Evolutionary conservation across 257 asterid genomes (phyloP).

Genomic region (Buddleja alternifolia): DNA sequence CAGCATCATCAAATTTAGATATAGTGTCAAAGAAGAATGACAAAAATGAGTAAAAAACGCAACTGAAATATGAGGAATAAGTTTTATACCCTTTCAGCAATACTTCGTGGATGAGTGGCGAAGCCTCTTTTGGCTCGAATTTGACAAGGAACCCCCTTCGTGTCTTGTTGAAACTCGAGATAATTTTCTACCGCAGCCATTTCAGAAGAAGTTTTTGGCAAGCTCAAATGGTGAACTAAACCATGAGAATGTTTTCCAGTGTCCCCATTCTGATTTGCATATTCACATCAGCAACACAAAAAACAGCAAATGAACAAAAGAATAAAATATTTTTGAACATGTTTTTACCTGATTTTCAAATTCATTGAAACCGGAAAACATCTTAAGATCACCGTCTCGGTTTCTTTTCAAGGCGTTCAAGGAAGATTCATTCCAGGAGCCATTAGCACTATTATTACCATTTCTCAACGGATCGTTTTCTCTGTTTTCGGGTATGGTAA

Average conservation of each 20-base stretch:
- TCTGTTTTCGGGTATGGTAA: conserved; percentile 79
- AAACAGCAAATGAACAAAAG: background rate
- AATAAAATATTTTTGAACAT: too few species aligned
- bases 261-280: conserved; percentile 55
- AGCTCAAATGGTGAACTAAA: conserved; percentile 78
- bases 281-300: conserved; percentile 16
- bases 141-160: conserved; percentile 75
- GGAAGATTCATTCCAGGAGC: conserved; percentile 55
- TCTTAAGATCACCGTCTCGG: conserved; percentile 56
- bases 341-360: conserved; percentile 63
- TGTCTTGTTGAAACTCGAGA: conserved; percentile 70
- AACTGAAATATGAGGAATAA: background rate
- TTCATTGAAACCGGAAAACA: conserved; percentile 54
- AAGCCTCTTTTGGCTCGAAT: conserved; percentile 89
- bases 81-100: conserved; percentile 90
- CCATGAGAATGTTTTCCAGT: conserved; percentile 45
- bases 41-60: too few species aligned
- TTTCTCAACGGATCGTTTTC: conserved; percentile 40
- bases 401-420: conserved; percentile 60
- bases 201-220: conserved; percentile 69
- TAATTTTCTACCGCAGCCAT: conserved; percentile 62
- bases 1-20: too few species aligned
- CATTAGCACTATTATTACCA: conserved; percentile 32
- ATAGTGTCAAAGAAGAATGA: too few species aligned
- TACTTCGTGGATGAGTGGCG: conserved; percentile 95